These are phyloP conservation scores for Plasmodium sp. DNA, from an alignment of 169 alveolate genomes.

Conservation along the genomic window DNA sequence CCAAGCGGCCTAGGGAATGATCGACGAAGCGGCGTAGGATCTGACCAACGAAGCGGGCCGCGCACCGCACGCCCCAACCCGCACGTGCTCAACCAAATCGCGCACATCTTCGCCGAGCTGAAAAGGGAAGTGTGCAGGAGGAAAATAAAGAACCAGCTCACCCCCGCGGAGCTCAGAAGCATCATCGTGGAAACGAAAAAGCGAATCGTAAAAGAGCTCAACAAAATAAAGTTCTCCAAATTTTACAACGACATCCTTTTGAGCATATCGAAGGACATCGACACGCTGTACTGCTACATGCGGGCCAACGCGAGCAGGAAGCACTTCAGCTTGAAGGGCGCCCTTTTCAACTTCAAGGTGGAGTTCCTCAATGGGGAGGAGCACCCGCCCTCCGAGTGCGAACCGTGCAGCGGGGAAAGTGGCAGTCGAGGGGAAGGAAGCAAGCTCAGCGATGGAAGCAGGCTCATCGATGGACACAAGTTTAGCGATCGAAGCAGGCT, in stretches of 20 bases:
- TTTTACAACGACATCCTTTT: slow-evolving; percentile 43
- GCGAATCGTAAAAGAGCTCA: slow-evolving; percentile 15
- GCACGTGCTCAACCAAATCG: slow-evolving; percentile 11
- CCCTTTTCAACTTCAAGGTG: slow-evolving; percentile 14
- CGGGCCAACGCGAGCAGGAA: neutral
- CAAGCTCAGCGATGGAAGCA: neutral
- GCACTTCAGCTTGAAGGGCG: slow-evolving; percentile 6
- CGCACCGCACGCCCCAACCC: neutral
- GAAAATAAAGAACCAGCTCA: neutral
- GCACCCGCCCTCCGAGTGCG: neutral
- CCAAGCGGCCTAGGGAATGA: neutral
- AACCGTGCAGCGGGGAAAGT: neutral
- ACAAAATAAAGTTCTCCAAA: slow-evolving; percentile 43
- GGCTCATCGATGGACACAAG: neutral
- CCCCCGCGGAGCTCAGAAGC: neutral
- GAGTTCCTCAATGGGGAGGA: slow-evolving; percentile 1
- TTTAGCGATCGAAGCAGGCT: neutral
- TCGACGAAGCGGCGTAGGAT: neutral
- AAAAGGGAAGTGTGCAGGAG: slow-evolving; percentile 21
- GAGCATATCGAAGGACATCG: slow-evolving; percentile 46
- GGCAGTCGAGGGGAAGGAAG: neutral
- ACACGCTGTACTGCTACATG: slow-evolving; percentile 9
- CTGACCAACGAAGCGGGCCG: neutral
- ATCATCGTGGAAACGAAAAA: slow-evolving; percentile 44
- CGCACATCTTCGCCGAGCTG: slow-evolving; percentile 12